A percentile compares a stretch with the other conserved stretches of the same genome.
These are phyloP conservation scores for Gnaphalium uliginosum DNA, from an alignment of 129 eudicot genomes.

Conservation along the genomic window DNA sequence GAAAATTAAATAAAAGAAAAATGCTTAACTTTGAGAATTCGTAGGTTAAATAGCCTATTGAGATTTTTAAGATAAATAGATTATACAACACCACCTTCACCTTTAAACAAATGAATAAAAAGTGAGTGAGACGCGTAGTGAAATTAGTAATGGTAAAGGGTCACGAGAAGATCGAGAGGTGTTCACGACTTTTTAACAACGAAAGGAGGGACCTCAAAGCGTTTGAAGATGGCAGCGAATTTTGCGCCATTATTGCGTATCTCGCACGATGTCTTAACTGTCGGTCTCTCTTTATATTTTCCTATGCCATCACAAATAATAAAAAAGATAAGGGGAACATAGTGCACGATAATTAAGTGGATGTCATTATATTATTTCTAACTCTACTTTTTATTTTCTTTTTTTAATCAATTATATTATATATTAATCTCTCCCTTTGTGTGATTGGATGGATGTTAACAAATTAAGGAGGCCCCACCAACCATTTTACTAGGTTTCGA, in stretches of 20 bases:
- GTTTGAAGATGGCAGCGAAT: slow-evolving; percentile 18
- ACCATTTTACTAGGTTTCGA: background rate
- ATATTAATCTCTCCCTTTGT: background rate
- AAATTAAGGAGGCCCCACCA: background rate
- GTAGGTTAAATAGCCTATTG: no score
- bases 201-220: background rate
- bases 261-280: slow-evolving; percentile 29
- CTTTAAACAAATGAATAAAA: no score
- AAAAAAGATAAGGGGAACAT: background rate
- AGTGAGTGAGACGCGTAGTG: no score
- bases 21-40: no score
- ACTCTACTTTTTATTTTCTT: background rate
- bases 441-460: background rate
- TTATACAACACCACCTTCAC: no score
- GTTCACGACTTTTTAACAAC: background rate
- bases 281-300: slow-evolving; percentile 28
- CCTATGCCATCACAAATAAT: background rate
- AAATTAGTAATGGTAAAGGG: background rate
- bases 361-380: slow-evolving; percentile 16
- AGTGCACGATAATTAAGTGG: slow-evolving; percentile 28
- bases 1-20: no score
- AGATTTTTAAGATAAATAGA: no score
- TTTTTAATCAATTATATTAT: no score
- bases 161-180: slow-evolving; percentile 3
- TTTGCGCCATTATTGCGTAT: slow-evolving; percentile 31